phyloP scores from a whole-genome alignment of 2,329 filamentous ascomycete species.

The Exserohilum turcica region DNA sequence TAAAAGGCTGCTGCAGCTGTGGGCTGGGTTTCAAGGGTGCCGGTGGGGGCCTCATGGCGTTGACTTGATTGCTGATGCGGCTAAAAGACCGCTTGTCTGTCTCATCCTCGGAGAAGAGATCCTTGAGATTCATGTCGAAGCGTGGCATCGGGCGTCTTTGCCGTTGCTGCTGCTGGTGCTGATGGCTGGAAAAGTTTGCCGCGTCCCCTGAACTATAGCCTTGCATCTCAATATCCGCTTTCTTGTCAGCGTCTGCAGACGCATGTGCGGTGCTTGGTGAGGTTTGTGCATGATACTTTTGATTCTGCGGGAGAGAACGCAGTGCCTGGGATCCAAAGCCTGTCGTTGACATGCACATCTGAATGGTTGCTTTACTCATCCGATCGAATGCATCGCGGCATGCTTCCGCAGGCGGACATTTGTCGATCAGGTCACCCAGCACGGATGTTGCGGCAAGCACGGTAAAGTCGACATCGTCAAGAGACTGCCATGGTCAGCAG shows the following conservation, averaged over 20 bases:
- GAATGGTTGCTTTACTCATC: slow-evolving; percentile 92
- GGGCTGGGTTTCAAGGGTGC: slow-evolving; percentile 35
- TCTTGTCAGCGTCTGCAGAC: slow-evolving; percentile 37
- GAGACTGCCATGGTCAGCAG: slow-evolving; percentile 57
- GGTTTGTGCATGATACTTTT: slow-evolving; percentile 24
- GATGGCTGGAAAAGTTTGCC: slow-evolving; percentile 23
- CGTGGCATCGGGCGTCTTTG: slow-evolving; percentile 55
- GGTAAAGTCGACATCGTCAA: slow-evolving; percentile 98
- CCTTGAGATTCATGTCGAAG: slow-evolving; percentile 58
- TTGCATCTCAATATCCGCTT: slow-evolving; percentile 45
- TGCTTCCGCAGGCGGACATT: slow-evolving; percentile 92
- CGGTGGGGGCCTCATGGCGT: slow-evolving; percentile 40
- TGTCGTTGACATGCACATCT: slow-evolving; percentile 88
- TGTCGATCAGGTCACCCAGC: slow-evolving; percentile 86
- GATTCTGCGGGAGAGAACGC: slow-evolving; percentile 26
- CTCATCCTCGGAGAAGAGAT: slow-evolving; percentile 48
- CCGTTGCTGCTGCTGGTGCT: slow-evolving; percentile 20
- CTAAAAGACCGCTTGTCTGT: slow-evolving; percentile 47
- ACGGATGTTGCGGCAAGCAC: slow-evolving; percentile 92
- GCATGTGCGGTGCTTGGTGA: slow-evolving; percentile 34
- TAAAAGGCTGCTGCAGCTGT: slow-evolving; percentile 30
- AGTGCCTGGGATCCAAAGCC: slow-evolving; percentile 67
- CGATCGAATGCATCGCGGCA: slow-evolving; percentile 93
- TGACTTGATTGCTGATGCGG: slow-evolving; percentile 45
- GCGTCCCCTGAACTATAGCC: slow-evolving; percentile 25